Base-by-base conservation (phyloP, 1,284 basidiomycete genomes). In the Meripilus lineatus region DNA sequence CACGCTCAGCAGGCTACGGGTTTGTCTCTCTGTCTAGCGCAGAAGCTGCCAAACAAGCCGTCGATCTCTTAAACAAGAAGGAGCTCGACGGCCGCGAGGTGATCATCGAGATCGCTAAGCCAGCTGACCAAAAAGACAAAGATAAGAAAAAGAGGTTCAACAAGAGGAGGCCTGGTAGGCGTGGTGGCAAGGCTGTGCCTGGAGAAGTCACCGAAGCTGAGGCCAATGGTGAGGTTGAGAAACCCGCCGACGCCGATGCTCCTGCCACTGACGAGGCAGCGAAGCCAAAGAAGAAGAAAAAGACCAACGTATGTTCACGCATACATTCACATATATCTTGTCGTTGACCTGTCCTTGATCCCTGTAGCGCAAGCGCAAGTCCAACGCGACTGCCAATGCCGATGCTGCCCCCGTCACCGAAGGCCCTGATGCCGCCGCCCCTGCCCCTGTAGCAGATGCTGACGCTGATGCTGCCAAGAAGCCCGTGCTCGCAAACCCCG, bases 81-180 rank as follows among this genome's bases (percentile, higher is more conserved):
- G 86, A 93, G 66, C 83, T 95, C 65, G 86, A 90, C 52, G 89
- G 85, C 51, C 90, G 93, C 64, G 75, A 75, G 66, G 80, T 94
- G 64, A 84, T 89, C 65, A 77, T 95, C 67, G 86, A 94, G 72
- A 71, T 91, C 61, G 93, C 93, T 62, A 93, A 93, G 70, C 87
- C 90, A 48, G 71, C 82, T 50, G 86, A 90, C 51, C 79, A 87
- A 69, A 91, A 90, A 74, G 82, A 85, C 71, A 84, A 79, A 69
- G 89, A 80, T 67, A 83, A 75, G 67, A 83, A 75, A 66, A 84
- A 85, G 66, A 84, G 71, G 67, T 84, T 74, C 66, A 65, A 77
- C 54, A 88, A 84, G 74, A 81, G 83, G 69, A 75, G 81, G 65
- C 77, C 81, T 57, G 81, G 85, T 67, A 82, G 87, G 66, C 84